phyloP scores from a whole-genome alignment of 2,329 filamentous ascomycete species.

The Verruconis gallopava region DNA sequence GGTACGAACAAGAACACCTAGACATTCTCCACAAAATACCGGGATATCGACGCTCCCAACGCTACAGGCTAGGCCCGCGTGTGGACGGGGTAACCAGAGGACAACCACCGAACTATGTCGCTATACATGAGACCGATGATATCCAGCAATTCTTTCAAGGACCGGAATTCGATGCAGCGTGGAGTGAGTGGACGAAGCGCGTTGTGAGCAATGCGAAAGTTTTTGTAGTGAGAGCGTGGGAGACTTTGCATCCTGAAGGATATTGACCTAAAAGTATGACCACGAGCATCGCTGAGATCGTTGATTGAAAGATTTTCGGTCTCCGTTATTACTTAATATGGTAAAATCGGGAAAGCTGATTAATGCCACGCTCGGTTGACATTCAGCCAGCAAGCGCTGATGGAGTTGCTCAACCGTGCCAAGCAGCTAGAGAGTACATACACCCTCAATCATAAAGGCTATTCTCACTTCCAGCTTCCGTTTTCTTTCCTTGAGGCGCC shows the following conservation, averaged over 20 bases:
- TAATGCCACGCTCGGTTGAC: too few species aligned
- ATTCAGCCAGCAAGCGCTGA: too few species aligned
- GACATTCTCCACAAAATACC: slow-evolving; percentile 7
- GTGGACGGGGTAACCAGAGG: not conserved
- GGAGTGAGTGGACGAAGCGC: not conserved
- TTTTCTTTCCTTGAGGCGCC: slow-evolving; percentile 5
- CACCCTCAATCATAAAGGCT: slow-evolving; percentile 4
- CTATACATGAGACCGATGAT: not conserved
- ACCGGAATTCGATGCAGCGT: not conserved
- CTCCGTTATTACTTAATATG: too few species aligned
- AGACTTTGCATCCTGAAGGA: not conserved
- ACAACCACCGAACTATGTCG: not conserved
- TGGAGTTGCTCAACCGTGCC: too few species aligned
- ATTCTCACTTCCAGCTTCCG: not conserved
- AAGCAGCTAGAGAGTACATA: too few species aligned
- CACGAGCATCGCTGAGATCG: too few species aligned
- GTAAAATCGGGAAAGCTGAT: too few species aligned
- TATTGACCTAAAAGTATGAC: too few species aligned
- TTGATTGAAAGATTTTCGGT: too few species aligned
- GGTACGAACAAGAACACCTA: slow-evolving; percentile 8
- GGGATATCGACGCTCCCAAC: slow-evolving; percentile 5
- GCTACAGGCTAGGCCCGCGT: slow-evolving; percentile 1
- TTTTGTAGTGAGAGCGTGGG: not conserved
- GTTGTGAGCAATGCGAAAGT: not conserved
- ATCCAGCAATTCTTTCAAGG: not conserved